Evolutionary conservation across 106 monocot genomes (phyloP).

Genomic region (Posidonia australis): DNA sequence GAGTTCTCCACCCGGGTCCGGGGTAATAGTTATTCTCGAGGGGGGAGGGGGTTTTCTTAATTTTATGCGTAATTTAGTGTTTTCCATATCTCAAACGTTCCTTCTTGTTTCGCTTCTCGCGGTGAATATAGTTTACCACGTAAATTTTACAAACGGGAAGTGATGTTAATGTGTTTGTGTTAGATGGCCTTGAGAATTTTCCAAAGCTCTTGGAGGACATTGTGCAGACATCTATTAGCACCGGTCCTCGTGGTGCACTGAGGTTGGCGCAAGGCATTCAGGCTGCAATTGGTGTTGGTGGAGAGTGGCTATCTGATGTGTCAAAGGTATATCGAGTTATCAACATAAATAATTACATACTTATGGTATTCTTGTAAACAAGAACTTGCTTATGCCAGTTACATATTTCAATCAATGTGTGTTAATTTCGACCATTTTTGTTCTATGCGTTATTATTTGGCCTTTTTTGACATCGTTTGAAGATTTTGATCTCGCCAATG

Average conservation of each 20-base stretch:
- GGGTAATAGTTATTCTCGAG: constrained; percentile 23
- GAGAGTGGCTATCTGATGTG: constrained; percentile 82
- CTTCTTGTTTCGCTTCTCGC: neutral
- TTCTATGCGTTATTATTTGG: too few species aligned
- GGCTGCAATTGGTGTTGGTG: constrained; percentile 82
- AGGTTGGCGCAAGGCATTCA: constrained; percentile 85
- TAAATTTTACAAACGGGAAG: too few species aligned
- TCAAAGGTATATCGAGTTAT: constrained; percentile 38
- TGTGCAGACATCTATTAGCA: constrained; percentile 71
- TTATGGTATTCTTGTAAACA: neutral
- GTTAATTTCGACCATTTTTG: too few species aligned
- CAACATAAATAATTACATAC: neutral
- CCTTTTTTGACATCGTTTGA: too few species aligned
- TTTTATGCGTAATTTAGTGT: too few species aligned
- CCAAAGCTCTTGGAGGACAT: constrained; percentile 89
- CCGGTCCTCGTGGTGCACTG: constrained; percentile 79
- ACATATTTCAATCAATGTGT: too few species aligned
- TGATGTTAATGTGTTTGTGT: neutral
- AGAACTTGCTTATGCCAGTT: too few species aligned
- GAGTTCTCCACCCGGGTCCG: constrained; percentile 52
- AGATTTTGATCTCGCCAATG: too few species aligned
- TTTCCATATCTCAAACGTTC: neutral
- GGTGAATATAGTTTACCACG: neutral
- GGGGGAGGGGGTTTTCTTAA: too few species aligned
- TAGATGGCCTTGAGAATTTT: constrained; percentile 63